Evolutionary conservation across 371 early-diverging fungal genomes (phyloP), one percentile per base, ranked within the genome.

Genomic region (Smittium culicis): DNA sequence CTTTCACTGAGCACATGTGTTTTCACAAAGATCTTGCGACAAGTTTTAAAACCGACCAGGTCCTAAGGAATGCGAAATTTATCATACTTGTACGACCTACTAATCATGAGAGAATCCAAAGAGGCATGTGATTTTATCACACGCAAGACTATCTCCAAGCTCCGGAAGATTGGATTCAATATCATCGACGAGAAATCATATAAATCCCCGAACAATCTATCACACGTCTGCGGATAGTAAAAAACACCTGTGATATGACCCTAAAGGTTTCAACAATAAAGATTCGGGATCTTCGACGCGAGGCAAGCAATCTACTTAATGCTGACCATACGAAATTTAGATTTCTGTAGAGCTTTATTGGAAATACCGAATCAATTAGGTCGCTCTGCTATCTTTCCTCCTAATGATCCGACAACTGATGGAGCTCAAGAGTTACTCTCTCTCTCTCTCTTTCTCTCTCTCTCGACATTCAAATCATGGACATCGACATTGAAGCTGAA

Each of bases 1-100:
- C 73, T 82, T 0, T 75, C 79, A 0, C 71, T 77, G n/a, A 73
- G 74, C 1, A 79, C 79, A 0, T 68, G 66, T 2, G 73, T 75
- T 17, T 82, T 82, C 60, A 79, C 80, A 14, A 75, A 73, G 60
- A 66, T 79, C 25, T 70, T 80, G 20, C 69, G 72, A 27, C 72
- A 79, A 0, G 69, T 75, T 0, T 60, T 80, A 31, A 68, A 66
- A 35, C 76, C 75, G 56, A 64, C 70, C 20, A 67, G 76, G 28
- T 65, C 34, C 2, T 68, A 72, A 16, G 79, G 79, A 1, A 71
- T 71, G 34, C 67, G 79, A 27, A 64, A 77, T 16, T 71, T 64
- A 8, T 71, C 74, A 29, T 78, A 79, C 35, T 70, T 77, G 1
- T 74, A 79, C 73, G 78, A 79, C 29, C 66, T 76, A n/a, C 59